Evolutionary conservation across 176 grass and related monocot species (phyloP).

Genomic region (Saccharum spontaneum): DNA sequence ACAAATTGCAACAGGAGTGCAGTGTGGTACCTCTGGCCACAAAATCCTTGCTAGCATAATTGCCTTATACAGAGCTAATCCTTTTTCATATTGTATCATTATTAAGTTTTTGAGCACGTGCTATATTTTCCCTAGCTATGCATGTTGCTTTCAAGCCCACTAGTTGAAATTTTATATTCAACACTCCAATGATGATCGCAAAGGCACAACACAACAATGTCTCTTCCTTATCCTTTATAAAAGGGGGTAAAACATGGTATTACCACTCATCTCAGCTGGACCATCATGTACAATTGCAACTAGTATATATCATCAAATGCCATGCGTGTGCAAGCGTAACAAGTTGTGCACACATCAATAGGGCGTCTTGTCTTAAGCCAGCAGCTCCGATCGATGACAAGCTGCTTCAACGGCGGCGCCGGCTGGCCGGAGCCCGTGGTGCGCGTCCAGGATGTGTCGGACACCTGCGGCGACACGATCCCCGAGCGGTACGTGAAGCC

Average conservation of each 20-base stretch:
- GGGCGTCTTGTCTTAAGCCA: background rate
- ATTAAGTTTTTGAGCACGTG: constrained; percentile 43
- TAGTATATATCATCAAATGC: constrained; percentile 27
- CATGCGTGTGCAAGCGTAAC: constrained; percentile 14
- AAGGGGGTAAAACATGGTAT: constrained; percentile 2
- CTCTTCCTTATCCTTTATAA: constrained; percentile 55
- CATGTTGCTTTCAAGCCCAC: constrained; percentile 54
- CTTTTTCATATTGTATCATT: background rate
- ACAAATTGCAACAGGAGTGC: background rate
- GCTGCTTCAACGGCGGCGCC: constrained; percentile 62
- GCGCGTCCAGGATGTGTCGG: constrained; percentile 66
- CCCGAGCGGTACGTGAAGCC: constrained; percentile 74
- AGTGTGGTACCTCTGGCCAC: background rate
- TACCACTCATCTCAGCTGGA: constrained; percentile 15
- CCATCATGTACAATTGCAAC: background rate
- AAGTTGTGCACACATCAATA: background rate
- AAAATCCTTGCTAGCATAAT: background rate
- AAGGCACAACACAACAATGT: background rate
- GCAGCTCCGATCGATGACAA: constrained; percentile 19
- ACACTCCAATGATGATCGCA: constrained; percentile 39
- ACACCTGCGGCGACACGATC: constrained; percentile 51
- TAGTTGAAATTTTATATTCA: constrained; percentile 35
- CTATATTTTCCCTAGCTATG: constrained; percentile 8
- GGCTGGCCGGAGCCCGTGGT: constrained; percentile 84
- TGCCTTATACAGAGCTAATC: background rate